Evolutionary conservation across 2,329 filamentous ascomycete species (phyloP), one percentile per base, ranked within the genome.

Genomic region (Penicillium sp.): DNA sequence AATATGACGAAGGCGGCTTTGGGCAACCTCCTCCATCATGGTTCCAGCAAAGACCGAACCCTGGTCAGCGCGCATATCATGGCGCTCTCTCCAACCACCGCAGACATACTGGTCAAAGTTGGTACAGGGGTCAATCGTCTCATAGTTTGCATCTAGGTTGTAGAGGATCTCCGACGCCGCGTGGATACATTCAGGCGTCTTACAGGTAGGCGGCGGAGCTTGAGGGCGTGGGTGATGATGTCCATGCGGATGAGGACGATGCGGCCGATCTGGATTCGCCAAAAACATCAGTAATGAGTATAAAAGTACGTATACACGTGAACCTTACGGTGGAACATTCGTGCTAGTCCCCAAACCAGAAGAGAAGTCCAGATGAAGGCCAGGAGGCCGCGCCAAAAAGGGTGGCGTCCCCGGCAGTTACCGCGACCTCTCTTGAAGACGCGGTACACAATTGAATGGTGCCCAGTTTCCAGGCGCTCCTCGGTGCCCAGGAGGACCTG

Each of bases 101-200:
- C 88, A 90, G 21, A 86, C 85, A 55, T 86, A 81, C 68, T 86
- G 78, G 58, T 89, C 85, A 58, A 91, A 91, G 66, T 90, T 74
- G n/a, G 79, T 82, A 64, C 88, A 91, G 1, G 88, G 84, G 67
- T 90, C 86, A 39, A 90, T 76, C 2, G 84, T 72, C 57, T 83
- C 77, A 70, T 89, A 86, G 50, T 86, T 76, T 8, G 85, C 82
- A 16, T 85, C 83, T 14, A 89, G 73, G 57, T 85, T 87, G 61
- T 85, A 82, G 9, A 88, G 77, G 39, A 89, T 81, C 60, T 84
- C 81, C 13, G 84, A 86, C 5, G 86, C 81, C 13, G 85, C 86
- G 64, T 87, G 83, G 13, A 88, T 77, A 68, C 86, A 89, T 58
- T 83, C 82, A 43, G 85, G 81, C 10, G 85, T 83, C 48, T 81